These are phyloP conservation scores for Penicillium ochrochloron DNA, from an alignment of 495 filamentous ascomycete genomes.

Conservation along the genomic window DNA sequence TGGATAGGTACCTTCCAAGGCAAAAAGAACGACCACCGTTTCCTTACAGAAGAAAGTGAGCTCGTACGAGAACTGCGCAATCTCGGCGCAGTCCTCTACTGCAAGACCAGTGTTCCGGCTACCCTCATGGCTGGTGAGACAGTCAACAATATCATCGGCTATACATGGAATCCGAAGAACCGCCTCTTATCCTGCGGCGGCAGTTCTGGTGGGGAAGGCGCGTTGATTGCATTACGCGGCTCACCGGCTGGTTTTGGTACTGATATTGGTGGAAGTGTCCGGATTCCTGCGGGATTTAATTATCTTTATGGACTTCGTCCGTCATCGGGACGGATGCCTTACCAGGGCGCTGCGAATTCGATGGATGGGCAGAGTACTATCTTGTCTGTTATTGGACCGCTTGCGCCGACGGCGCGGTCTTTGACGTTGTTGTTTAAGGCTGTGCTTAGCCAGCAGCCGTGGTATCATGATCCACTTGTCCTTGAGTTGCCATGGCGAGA, in stretches of 20 bases:
- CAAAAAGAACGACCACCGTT: slow-evolving; percentile 43
- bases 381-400: slow-evolving; percentile 61
- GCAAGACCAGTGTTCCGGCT: slow-evolving; percentile 67
- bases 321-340: slow-evolving; percentile 51
- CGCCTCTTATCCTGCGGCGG: slow-evolving; percentile 53
- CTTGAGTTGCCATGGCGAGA: slow-evolving; percentile 67
- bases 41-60: slow-evolving; percentile 49
- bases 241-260: slow-evolving; percentile 65
- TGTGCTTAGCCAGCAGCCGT: slow-evolving; percentile 60
- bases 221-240: slow-evolving; percentile 58
- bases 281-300: slow-evolving; percentile 70
- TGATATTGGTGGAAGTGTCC: slow-evolving; percentile 73
- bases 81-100: slow-evolving; percentile 65
- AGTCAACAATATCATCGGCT: slow-evolving; percentile 58
- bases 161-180: slow-evolving; percentile 57
- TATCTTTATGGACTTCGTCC: slow-evolving; percentile 61
- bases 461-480: slow-evolving; percentile 67
- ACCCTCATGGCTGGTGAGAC: slow-evolving; percentile 67
- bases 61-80: slow-evolving; percentile 57
- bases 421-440: slow-evolving; percentile 59
- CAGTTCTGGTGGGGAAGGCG: slow-evolving; percentile 68
- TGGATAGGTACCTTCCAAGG: slow-evolving; percentile 60
- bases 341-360: slow-evolving; percentile 48
- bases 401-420: slow-evolving; percentile 54
- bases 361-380: slow-evolving; percentile 65